Evolutionary conservation across 2,329 filamentous ascomycete species (phyloP).

Genomic region (Fonsecaea nubica): DNA sequence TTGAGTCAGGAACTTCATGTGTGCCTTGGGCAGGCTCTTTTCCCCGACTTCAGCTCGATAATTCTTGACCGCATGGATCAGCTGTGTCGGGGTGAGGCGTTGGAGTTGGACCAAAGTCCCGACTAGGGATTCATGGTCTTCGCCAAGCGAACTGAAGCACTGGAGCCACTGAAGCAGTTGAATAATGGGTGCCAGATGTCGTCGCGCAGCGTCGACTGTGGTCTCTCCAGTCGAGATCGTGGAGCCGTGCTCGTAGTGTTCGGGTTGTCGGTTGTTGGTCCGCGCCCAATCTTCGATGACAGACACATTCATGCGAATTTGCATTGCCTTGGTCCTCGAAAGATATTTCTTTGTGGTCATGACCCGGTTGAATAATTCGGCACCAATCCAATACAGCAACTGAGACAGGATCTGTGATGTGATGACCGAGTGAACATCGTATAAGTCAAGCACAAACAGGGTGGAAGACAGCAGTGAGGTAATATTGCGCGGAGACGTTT

Average conservation of each 20-base stretch:
- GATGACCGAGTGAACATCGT: constrained; percentile 98
- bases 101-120: constrained; percentile 89
- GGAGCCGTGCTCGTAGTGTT: constrained; percentile 93
- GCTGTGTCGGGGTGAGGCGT: constrained; percentile 80
- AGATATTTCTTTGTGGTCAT: constrained; percentile 96
- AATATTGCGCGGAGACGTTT: constrained; percentile 91
- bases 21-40: constrained; percentile 85
- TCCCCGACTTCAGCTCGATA: constrained; percentile 96
- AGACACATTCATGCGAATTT: constrained; percentile 98
- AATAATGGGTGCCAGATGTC: constrained; percentile 86
- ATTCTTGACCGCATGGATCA: constrained; percentile 89
- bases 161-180: constrained; percentile 97
- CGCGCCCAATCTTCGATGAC: constrained; percentile 95
- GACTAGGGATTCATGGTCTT: constrained; percentile 86
- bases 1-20: constrained; percentile 81
- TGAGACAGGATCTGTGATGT: constrained; percentile 89
- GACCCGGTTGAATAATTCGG: constrained; percentile 95
- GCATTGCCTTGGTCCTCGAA: constrained; percentile 97
- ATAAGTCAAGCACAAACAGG: constrained; percentile 95
- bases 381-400: constrained; percentile 92
- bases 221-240: constrained; percentile 84
- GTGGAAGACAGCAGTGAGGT: constrained; percentile 95
- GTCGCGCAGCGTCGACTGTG: constrained; percentile 80
- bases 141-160: constrained; percentile 91
- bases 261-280: constrained; percentile 88